A percentile compares a stretch with the other conserved stretches of the same genome.
phyloP scores from a whole-genome alignment of 208 protist genomes.

The Trypanosoma conorhini region DNA sequence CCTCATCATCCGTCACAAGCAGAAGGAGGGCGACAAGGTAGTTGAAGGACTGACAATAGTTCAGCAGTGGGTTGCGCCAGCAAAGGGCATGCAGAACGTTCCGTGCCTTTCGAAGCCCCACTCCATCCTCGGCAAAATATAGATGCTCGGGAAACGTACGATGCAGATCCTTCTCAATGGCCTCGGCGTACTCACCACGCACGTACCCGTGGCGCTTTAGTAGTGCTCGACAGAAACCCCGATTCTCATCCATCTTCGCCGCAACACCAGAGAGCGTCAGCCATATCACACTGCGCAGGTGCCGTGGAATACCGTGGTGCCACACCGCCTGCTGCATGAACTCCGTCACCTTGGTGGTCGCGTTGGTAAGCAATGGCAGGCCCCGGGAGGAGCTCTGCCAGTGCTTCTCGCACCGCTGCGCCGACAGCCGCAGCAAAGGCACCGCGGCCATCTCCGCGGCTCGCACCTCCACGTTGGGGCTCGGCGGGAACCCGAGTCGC shows the following conservation, averaged over 20 bases:
- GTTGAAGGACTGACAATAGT: constrained; percentile 86
- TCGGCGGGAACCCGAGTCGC: constrained; percentile 50
- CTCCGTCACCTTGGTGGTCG: constrained; percentile 29
- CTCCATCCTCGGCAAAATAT: constrained; percentile 61
- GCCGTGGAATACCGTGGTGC: constrained; percentile 39
- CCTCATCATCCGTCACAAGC: constrained; percentile 69
- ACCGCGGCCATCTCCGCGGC: constrained; percentile 30
- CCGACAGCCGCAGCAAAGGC: constrained; percentile 23
- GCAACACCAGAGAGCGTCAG: constrained; percentile 67
- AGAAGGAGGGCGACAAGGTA: constrained; percentile 63
- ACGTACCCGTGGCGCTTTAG: constrained; percentile 56
- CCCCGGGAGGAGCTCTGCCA: constrained; percentile 50
- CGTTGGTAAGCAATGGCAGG: constrained; percentile 50
- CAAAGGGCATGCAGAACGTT: constrained; percentile 77
- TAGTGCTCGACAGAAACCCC: constrained; percentile 62
- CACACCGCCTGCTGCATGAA: constrained; percentile 40
- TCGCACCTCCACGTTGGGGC: constrained; percentile 16
- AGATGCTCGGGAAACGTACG: constrained; percentile 73
- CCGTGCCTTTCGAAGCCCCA: constrained; percentile 53
- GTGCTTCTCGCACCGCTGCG: constrained; percentile 47
- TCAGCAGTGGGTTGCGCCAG: constrained; percentile 76
- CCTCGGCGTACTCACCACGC: constrained; percentile 32
- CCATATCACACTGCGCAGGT: constrained; percentile 66
- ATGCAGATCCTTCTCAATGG: constrained; percentile 62
- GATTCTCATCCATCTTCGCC: constrained; percentile 71